phyloP scores from a whole-genome alignment of 768 basidiomycete genomes.

The Symmetrospora coprosmae region DNA sequence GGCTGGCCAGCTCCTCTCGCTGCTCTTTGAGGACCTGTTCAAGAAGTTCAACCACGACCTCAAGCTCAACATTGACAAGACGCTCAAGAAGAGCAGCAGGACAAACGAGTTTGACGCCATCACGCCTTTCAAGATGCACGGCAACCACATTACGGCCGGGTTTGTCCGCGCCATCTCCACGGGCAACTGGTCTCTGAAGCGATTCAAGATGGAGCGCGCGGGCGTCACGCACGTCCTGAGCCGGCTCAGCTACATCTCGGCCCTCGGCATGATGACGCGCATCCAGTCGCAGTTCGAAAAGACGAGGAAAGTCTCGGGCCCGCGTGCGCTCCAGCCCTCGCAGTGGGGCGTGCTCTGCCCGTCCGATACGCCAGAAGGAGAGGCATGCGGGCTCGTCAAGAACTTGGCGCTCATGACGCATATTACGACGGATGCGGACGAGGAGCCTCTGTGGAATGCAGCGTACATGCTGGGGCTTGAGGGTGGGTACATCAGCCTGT shows the following conservation, averaged over 20 bases:
- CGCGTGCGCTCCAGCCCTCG: conserved; percentile 87
- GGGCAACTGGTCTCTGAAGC: conserved; percentile 96
- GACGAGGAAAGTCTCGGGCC: conserved; percentile 95
- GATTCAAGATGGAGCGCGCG: conserved; percentile 96
- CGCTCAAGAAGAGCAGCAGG: conserved; percentile 85
- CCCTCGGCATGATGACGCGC: conserved; percentile 98
- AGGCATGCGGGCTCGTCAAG: conserved; percentile 96
- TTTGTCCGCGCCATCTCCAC: conserved; percentile 96
- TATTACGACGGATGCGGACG: conserved; percentile 96
- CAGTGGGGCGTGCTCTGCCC: conserved; percentile 99
- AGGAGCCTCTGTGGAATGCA: conserved; percentile 76
- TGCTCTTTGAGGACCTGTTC: conserved; percentile 95
- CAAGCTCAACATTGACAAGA: conserved; percentile 89
- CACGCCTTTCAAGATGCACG: conserved; percentile 77
- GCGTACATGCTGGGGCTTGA: conserved; percentile 95
- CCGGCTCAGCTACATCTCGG: conserved; percentile 87
- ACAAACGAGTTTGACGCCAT: conserved; percentile 88
- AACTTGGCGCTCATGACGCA: conserved; percentile 98
- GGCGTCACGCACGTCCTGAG: conserved; percentile 96
- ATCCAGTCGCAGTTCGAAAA: conserved; percentile 99
- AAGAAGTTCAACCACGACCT: conserved; percentile 96
- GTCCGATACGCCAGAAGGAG: conserved; percentile 97
- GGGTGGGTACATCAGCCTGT: conserved; percentile 53
- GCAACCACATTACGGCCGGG: conserved; percentile 88
- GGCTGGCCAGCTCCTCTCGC: conserved; percentile 90